phyloP scores from a whole-genome alignment of 345 rosid genomes.

The Populus deltoides region DNA sequence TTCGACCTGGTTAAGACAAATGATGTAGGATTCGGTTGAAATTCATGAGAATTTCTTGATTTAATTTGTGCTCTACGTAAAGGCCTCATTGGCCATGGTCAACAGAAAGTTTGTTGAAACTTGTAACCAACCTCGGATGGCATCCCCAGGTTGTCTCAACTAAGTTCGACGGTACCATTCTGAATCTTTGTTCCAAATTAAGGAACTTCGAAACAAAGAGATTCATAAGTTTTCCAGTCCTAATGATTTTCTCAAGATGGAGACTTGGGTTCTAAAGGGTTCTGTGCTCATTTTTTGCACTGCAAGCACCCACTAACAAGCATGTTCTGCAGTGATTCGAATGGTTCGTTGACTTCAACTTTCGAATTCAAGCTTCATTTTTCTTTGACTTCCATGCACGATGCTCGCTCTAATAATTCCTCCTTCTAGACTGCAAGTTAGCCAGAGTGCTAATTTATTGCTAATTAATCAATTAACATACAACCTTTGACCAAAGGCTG shows the following conservation, averaged over 20 bases:
- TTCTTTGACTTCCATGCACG: not conserved
- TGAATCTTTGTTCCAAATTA: conserved; percentile 19
- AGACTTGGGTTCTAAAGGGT: not conserved
- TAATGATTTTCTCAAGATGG: not conserved
- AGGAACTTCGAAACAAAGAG: conserved; percentile 22
- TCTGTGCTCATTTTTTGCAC: not conserved
- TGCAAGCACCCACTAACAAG: not conserved
- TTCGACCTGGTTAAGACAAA: conserved; percentile 28
- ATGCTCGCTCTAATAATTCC: not conserved
- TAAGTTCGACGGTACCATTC: not conserved
- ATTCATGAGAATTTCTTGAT: not conserved
- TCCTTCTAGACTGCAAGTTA: not conserved
- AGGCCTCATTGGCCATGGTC: not conserved
- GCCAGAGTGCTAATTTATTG: not conserved
- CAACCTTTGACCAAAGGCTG: not conserved
- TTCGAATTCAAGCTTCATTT: not conserved
- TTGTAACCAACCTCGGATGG: not conserved
- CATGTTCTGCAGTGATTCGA: not conserved
- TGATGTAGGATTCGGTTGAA: conserved; percentile 16
- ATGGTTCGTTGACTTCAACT: not conserved
- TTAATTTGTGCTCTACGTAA: conserved; percentile 18
- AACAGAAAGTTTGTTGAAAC: conserved; percentile 9
- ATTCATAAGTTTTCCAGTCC: not conserved
- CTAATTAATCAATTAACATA: not conserved
- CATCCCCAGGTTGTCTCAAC: not conserved